Evolutionary conservation across 1,139 yeast species (phyloP).

Genomic region (Debaryomycetaceae sp.): DNA sequence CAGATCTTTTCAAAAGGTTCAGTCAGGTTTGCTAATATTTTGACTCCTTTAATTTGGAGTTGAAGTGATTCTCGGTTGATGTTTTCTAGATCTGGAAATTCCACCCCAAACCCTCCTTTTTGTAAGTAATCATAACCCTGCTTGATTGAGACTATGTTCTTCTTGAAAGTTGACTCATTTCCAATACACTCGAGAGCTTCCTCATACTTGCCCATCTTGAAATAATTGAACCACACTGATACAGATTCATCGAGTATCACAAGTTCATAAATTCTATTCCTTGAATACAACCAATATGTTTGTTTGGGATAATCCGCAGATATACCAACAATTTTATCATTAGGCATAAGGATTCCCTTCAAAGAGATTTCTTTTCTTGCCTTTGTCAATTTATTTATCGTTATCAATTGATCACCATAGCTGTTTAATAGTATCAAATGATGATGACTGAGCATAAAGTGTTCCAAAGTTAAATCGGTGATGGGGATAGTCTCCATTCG

Average conservation of each 20-base stretch:
- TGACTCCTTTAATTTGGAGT: constrained; percentile 54
- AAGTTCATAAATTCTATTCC: constrained; percentile 38
- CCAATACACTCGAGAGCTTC: constrained; percentile 58
- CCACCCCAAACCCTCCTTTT: constrained; percentile 40
- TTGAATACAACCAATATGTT: constrained; percentile 20
- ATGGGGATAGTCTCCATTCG: constrained; percentile 12
- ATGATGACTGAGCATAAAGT: constrained; percentile 21
- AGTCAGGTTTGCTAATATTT: constrained; percentile 57
- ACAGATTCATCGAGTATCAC: constrained; percentile 64
- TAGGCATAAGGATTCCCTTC: constrained; percentile 6
- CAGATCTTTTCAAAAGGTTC: constrained; percentile 74
- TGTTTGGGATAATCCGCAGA: constrained; percentile 52
- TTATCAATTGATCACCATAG: constrained; percentile 12
- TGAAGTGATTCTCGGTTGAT: constrained; percentile 12
- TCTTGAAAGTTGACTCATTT: constrained; percentile 27
- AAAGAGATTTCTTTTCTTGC: constrained; percentile 9
- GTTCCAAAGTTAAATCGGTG: constrained; percentile 4
- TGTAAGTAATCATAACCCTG: constrained; percentile 61
- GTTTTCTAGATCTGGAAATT: constrained; percentile 12
- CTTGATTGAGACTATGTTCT: constrained; percentile 55
- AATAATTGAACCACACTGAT: constrained; percentile 74
- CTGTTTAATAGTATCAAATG: constrained; percentile 21
- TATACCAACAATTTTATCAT: constrained; percentile 52
- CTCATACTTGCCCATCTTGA: constrained; percentile 59
- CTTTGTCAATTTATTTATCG: constrained; percentile 24